Evolutionary conservation across 441 rosid species (phyloP), one percentile per base, ranked within the genome.

Genomic region (Biscutella laevigata): DNA sequence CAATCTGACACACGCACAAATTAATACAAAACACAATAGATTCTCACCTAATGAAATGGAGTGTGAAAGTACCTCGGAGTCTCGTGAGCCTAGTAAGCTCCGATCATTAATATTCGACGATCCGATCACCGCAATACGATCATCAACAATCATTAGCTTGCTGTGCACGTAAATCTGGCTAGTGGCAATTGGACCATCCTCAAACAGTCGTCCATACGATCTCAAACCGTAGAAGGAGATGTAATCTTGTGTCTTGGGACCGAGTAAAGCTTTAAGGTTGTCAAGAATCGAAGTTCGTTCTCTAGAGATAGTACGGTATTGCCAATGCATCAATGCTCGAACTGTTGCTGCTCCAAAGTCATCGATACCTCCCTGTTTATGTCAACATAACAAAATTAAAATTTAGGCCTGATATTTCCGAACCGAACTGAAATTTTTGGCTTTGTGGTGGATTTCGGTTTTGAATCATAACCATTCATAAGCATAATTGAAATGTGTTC

Each of bases 201-300:
- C 82, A 71, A 71, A 88, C 71, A 94, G 94, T 77, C 52, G 73
- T 46, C 92, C 95, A 62, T 88, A 71, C 61, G 94, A 61, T 74
- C 99, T 77, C 25, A 94, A 96, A 60, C 98, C 95, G 32, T 85
- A 90, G 70, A 94, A 94, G 67, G 99, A 90, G 44, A 94, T 88
- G 71, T 81, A 94, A 54, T 87, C 95, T 28, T 77, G 75, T 22
- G 81, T 73, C 72, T 73, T 79, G 13, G 78, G 33, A 50, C 88
- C 86, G 10, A 84, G 84, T 41, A 67, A 7, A 29, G 62, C 6
- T 14, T 58, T 51, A 39, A 81, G 82, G 50, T 73, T 62, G 58
- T 84, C 71, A 54, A 81, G 72, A 67, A 84, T 79, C 3, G 94
- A 84, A 29, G 73, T 81, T 35, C 64, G 59, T 48, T 71, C 83